A percentile compares a stretch with the other conserved stretches of the same genome.
These are phyloP conservation scores for Debaryomycetaceae sp. DNA, from an alignment of 1,139 yeast species.

Conservation along the genomic window DNA sequence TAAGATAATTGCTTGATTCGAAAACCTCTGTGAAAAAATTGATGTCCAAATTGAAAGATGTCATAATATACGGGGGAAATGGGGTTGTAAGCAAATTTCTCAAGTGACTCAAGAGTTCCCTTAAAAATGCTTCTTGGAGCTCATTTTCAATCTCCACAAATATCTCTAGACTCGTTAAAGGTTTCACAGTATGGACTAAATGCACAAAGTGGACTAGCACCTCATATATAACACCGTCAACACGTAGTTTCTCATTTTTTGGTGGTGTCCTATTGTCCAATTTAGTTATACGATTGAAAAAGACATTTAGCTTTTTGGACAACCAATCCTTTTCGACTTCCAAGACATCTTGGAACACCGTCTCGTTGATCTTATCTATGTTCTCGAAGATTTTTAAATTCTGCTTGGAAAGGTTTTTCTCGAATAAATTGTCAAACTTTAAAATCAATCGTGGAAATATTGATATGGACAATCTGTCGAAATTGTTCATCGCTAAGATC, in stretches of 20 bases:
- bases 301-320: conserved; percentile 25
- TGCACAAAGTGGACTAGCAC: conserved; percentile 42
- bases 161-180: conserved; percentile 37
- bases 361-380: conserved; percentile 40
- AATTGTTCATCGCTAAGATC: conserved; percentile 45
- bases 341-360: conserved; percentile 42
- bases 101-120: conserved; percentile 31
- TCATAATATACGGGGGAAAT: conserved; percentile 10
- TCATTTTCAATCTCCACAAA: conserved; percentile 38
- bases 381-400: conserved; percentile 42
- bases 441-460: conserved; percentile 33
- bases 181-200: conserved; percentile 39
- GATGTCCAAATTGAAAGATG: conserved; percentile 34
- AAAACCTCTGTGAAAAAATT: conserved; percentile 41
- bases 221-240: conserved; percentile 42
- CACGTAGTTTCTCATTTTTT: conserved; percentile 12
- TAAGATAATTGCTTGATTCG: conserved; percentile 32
- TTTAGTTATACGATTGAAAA: conserved; percentile 19
- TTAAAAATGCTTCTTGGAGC: conserved; percentile 35
- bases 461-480: conserved; percentile 32
- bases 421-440: conserved; percentile 34
- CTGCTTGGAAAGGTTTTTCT: conserved; percentile 35
- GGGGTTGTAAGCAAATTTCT: conserved; percentile 20
- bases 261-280: conserved; percentile 1
- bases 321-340: conserved; percentile 37